phyloP scores from a whole-genome alignment of 176 grass and related monocot species.

The Eleusine coracana region DNA sequence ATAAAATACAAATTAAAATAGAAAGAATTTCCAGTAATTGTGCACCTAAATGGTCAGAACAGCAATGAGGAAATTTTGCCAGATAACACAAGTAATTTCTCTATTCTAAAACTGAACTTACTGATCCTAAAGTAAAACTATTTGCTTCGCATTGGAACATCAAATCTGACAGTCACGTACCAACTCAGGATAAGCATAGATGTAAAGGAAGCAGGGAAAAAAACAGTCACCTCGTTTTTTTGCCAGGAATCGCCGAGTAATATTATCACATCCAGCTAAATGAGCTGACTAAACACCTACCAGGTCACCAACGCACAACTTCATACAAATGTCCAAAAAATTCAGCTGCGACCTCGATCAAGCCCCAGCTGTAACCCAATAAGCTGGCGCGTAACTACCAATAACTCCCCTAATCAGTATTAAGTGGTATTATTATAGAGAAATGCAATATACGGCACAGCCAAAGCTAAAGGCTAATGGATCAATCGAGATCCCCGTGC shows the following conservation, averaged over 20 bases:
- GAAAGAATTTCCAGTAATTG: constrained; percentile 20
- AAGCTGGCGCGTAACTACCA: neutral
- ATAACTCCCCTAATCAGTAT: neutral
- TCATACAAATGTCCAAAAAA: constrained; percentile 21
- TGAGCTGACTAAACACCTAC: neutral
- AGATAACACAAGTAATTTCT: constrained; percentile 17
- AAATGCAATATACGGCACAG: neutral
- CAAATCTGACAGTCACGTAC: neutral
- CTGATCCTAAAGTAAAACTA: neutral
- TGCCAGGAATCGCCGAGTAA: neutral
- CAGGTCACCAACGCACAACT: neutral
- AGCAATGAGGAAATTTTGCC: constrained; percentile 12
- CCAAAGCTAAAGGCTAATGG: neutral
- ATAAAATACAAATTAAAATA: constrained; percentile 14
- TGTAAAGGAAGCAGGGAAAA: neutral
- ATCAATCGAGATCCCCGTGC: neutral
- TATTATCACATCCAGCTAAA: constrained; percentile 2
- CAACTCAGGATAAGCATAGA: neutral
- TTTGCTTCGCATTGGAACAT: neutral
- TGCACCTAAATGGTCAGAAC: neutral
- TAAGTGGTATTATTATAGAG: neutral
- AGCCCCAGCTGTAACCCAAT: neutral
- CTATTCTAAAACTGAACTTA: neutral
- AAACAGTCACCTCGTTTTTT: neutral
- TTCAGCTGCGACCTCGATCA: neutral